Evolutionary conservation across 371 early-diverging fungal genomes (phyloP), one percentile per base, ranked within the genome.

Genomic region (Apophysomyces elegans): DNA sequence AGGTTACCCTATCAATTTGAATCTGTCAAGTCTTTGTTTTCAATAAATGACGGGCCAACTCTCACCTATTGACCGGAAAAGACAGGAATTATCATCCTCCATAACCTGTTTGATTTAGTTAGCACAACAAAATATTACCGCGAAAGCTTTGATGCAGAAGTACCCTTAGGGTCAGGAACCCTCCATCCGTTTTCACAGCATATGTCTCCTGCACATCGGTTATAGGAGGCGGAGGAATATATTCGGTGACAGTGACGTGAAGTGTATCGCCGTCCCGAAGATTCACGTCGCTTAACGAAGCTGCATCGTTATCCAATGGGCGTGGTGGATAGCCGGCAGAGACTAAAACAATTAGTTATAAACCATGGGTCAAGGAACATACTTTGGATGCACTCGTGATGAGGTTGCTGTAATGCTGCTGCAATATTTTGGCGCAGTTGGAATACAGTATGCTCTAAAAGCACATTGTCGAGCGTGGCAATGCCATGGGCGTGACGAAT

Each of bases 31-130:
- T 26, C 32, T 26, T 26, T 26, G 32, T 26, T 26, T 26, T 26
- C 2, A 26, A 26, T 26, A 3, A 26, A 26, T 0, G 32, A 26
- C 32, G 32, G 37, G 26, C 32, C 45, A 18, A 41, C 21, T 14
- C 59, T 67, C 73, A 76, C 85, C 83, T 21, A 84, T 67, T 8
- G 86, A 73, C 62, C 84, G 76, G 62, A 85, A 85, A 11, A 85
- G 67, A 50, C 86, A 85, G 13, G 86, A 84, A 63, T 85, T 85
- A 59, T 85, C 86, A 62, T 85, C 84, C 12, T 74, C 73, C 76
- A 83, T 81, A 54, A 54, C 67, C 84, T 84, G 68, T 35, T 8
- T 5, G 9, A 26, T 32, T 9, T 65, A 57, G 73, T 54, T 7
- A 70, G 18, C 16, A 32, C 11, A 39, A 14, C 65, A 37, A 35